Evolutionary conservation across 164 flowering plant species (phyloP).

Genomic region (Liquidambar formosana): DNA sequence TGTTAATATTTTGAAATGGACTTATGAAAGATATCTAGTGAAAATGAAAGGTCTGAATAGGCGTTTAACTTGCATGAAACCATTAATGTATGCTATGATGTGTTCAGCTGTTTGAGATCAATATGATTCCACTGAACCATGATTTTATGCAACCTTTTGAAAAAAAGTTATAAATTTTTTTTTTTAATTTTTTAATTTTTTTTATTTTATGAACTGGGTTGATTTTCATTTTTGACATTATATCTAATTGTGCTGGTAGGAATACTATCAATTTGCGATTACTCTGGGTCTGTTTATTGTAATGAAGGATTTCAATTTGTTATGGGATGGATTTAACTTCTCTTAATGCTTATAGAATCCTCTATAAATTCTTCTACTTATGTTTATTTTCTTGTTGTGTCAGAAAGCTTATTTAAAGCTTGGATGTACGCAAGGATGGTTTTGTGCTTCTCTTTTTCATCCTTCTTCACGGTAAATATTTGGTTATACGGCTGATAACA

Average conservation of each 20-base stretch:
- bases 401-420: conserved; percentile 79
- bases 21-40: neutral
- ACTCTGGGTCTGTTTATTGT: neutral
- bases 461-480: conserved; percentile 65
- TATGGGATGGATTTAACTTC: neutral
- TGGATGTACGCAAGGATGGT: conserved; percentile 85
- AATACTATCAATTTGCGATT: neutral
- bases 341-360: neutral
- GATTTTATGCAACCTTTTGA: neutral
- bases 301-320: neutral
- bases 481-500: neutral
- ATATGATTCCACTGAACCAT: neutral
- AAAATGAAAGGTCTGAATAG: neutral
- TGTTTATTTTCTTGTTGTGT: conserved; percentile 13
- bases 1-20: neutral
- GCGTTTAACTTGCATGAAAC: neutral
- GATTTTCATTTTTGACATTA: neutral
- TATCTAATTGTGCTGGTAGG: neutral
- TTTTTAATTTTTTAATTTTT: neutral
- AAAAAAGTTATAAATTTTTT: neutral
- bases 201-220: neutral
- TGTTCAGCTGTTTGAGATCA: neutral
- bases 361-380: neutral
- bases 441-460: conserved; percentile 61
- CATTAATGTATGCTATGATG: neutral